These are phyloP conservation scores for Boletales sp. DNA, from an alignment of 768 basidiomycete species.

Conservation along the genomic window DNA sequence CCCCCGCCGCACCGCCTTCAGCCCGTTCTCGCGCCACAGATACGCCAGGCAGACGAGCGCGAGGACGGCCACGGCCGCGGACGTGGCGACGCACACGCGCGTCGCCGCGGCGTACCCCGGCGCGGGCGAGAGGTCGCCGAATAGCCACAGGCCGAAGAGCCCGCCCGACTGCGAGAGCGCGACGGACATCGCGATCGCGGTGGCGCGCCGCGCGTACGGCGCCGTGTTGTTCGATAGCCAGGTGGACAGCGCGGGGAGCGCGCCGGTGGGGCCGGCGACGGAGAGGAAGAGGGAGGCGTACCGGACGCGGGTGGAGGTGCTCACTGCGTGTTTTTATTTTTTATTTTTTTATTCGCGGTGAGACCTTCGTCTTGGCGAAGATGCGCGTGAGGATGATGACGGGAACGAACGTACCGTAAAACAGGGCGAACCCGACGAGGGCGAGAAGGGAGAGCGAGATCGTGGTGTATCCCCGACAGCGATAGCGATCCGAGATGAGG, in stretches of 20 bases:
- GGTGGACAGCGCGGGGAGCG: conserved; percentile 50
- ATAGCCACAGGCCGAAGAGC: conserved; percentile 60
- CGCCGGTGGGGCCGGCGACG: conserved; percentile 47
- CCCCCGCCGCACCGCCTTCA: conserved; percentile 39
- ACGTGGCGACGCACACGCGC: conserved; percentile 32
- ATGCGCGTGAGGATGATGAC: not conserved
- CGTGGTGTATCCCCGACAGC: conserved; percentile 44
- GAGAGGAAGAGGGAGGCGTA: conserved; percentile 59
- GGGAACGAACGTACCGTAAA: not conserved
- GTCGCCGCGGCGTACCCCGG: conserved; percentile 52
- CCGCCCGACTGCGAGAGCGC: conserved; percentile 50
- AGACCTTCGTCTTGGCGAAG: no score
- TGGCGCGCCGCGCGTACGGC: conserved; percentile 55
- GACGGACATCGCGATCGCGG: conserved; percentile 51
- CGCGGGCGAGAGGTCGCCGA: conserved; percentile 46
- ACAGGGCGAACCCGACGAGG: conserved; percentile 25
- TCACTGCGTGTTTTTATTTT: no score
- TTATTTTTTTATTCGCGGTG: no score
- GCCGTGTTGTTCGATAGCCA: conserved; percentile 63
- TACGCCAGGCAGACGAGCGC: conserved; percentile 39
- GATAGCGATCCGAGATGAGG: conserved; percentile 50
- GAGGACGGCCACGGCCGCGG: conserved; percentile 37
- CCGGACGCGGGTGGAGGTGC: conserved; percentile 36
- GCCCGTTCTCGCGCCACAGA: conserved; percentile 41
- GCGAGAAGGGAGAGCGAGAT: conserved; percentile 43